Percentiles rank a stretch among this genome's conserved stretches.
Evolutionary conservation across 2,329 filamentous ascomycete genomes (phyloP).

Genomic region (Ophiostoma australiae): DNA sequence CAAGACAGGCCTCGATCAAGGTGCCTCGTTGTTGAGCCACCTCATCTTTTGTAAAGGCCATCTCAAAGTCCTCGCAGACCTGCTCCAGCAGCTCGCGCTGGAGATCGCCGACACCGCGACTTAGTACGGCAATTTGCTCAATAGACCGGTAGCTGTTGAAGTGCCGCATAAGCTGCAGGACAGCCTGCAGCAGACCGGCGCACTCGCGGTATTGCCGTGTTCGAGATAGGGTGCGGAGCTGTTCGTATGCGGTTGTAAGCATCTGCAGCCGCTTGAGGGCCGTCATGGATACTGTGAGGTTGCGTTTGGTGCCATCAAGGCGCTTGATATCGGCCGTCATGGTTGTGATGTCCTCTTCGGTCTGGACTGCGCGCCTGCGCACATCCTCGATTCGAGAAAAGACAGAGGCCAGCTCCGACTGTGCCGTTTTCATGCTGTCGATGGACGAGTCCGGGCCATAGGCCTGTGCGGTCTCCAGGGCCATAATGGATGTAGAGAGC

Average conservation of each 20-base stretch:
- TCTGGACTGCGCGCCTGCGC: conserved; percentile 80
- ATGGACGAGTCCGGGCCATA: conserved; percentile 83
- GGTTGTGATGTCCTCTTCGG: conserved; percentile 90
- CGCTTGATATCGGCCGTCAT: conserved; percentile 99
- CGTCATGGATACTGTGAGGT: conserved; percentile 95
- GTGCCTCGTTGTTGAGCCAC: conserved; percentile 63
- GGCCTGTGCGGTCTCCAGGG: conserved; percentile 71
- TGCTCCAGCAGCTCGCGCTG: conserved; percentile 92
- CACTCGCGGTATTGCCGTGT: conserved; percentile 92
- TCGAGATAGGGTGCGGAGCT: conserved; percentile 76
- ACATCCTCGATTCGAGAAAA: conserved; percentile 95
- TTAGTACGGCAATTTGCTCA: conserved; percentile 92
- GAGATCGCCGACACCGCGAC: conserved; percentile 85
- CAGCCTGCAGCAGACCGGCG: conserved; percentile 85
- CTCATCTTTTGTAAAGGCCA: conserved; percentile 86
- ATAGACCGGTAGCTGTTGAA: conserved; percentile 98
- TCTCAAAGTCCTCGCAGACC: conserved; percentile 98
- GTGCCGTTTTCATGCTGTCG: conserved; percentile 83
- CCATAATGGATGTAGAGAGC: conserved; percentile 70
- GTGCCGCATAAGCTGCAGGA: conserved; percentile 95
- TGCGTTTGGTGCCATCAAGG: conserved; percentile 91
- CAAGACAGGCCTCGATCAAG: conserved; percentile 80
- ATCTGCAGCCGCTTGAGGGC: conserved; percentile 95
- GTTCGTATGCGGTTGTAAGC: conserved; percentile 98
- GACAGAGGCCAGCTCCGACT: conserved; percentile 80